Evolutionary conservation across 805 yeast species (phyloP), one percentile per base, ranked within the genome.

Genomic region (Kodamaea nitidulidarum): DNA sequence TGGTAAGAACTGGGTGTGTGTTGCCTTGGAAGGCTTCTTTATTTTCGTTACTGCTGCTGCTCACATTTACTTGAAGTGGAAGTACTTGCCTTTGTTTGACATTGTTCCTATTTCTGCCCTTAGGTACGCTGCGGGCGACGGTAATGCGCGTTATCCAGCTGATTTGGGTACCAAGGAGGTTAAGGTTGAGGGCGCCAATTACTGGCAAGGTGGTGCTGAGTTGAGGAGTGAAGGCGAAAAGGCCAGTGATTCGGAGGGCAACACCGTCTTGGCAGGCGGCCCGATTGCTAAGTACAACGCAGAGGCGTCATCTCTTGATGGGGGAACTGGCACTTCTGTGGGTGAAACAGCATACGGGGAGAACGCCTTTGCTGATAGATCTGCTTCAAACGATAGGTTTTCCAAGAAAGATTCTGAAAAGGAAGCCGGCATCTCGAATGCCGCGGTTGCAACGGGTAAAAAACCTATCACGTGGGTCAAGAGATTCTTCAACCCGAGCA

Each of bases 1-100:
- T 78, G 75, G 78, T 32, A 82, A 85, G 66, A 71, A 82, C 47
- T 85, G 91, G 91, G 87, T 84, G 15, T 78, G 82, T 50, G 78
- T 84, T 47, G 93, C 70, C 2, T 64, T 85, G 40, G 90, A 84
- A 59, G 82, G 68, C 40, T 70, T 78, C n/a, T 60, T 73, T 44
- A 49, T 82, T 11, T 76, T 56, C n/a, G 75, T 65, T 32, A 81
- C 91, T 10, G 81, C 76, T 20, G 56, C 61, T 15, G 64, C 74
- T 21, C 91, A 84, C 54, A 43, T 84, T 21, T 81, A 70, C 56
- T 65, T 77, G 52, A 78, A 77, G 54, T 58, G 71, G 59, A 73
- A 59, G 45, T 83, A 82, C 58, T 71, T 78, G 35, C 81, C 87
- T 24, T 57, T 84, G 42, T 65, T 79, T 39, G 88, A 84, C 38